A percentile compares a stretch with the other conserved stretches of the same genome.
These are phyloP conservation scores for Coemansia sp. DNA, from an alignment of 192 early-diverging fungal genomes.

Conservation along the genomic window DNA sequence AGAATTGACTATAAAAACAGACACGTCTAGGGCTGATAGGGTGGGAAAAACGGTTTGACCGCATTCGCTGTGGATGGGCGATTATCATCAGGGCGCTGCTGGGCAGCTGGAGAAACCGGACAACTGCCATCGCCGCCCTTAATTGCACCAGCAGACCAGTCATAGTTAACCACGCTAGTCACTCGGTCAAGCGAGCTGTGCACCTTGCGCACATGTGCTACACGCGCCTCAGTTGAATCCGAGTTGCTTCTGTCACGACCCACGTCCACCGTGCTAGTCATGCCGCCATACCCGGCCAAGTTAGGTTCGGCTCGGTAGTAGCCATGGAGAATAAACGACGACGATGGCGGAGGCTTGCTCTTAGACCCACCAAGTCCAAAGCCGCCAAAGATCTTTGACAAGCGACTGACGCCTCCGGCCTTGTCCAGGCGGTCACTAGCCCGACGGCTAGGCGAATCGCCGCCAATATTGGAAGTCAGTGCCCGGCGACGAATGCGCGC, in stretches of 20 bases:
- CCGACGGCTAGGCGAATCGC: neutral
- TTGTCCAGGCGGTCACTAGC: neutral
- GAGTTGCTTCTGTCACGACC: constrained; percentile 30
- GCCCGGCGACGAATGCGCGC: constrained; percentile 34
- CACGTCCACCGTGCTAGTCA: constrained; percentile 9
- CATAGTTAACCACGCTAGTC: neutral
- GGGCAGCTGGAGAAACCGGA: neutral
- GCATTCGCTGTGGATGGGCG: neutral
- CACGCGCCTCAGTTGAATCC: constrained; percentile 8
- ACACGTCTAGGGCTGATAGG: neutral
- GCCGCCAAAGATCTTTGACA: constrained; percentile 20
- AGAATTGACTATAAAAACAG: neutral
- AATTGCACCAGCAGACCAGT: neutral
- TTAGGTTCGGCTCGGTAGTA: neutral
- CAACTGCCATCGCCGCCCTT: neutral
- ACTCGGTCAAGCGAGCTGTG: constrained; percentile 19
- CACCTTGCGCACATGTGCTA: constrained; percentile 20
- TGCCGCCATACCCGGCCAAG: neutral
- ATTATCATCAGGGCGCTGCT: neutral
- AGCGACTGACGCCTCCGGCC: constrained; percentile 2
- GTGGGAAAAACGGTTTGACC: neutral
- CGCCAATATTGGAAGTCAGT: constrained; percentile 10
- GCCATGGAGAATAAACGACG: neutral
- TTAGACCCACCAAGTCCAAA: constrained; percentile 17
- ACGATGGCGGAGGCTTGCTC: neutral